Conservation (phyloP, 495 filamentous ascomycete genomes). For the Podospora pseudocomata region DNA sequence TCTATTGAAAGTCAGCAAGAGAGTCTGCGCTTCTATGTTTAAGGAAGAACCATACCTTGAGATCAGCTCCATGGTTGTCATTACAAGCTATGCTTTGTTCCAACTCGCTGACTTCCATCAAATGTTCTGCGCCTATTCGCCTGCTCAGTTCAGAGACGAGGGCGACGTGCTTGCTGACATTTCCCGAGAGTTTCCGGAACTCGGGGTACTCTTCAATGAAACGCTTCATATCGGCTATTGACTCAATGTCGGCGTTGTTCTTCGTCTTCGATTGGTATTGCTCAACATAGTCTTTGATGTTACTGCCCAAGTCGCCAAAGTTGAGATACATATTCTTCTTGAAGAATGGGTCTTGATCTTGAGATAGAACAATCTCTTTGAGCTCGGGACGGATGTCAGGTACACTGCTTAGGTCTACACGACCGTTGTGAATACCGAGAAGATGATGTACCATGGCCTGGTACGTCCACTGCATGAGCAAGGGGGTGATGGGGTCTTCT, state of each 20-base stretch:
- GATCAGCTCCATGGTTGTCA: conserved; percentile 83
- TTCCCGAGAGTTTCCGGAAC: conserved; percentile 92
- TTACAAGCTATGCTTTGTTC: conserved; percentile 97
- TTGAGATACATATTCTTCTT: conserved; percentile 99
- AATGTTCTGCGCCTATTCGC: conserved; percentile 73
- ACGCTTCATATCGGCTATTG: conserved; percentile 96
- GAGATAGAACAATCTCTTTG: conserved; percentile 91
- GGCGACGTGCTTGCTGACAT: conserved; percentile 97
- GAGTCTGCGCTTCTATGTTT: neutral
- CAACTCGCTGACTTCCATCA: conserved; percentile 91
- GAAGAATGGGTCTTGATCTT: conserved; percentile 98
- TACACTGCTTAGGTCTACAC: conserved; percentile 80
- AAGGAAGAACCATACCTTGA: conserved; percentile 61
- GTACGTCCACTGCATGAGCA: conserved; percentile 97
- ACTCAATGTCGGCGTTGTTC: conserved; percentile 89
- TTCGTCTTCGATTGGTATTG: conserved; percentile 95
- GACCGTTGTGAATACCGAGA: conserved; percentile 87
- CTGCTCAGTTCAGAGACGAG: conserved; percentile 89
- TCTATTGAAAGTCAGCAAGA: conserved; percentile 45
- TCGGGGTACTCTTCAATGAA: conserved; percentile 99
- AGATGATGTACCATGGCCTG: conserved; percentile 99
- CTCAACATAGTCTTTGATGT: conserved; percentile 97
- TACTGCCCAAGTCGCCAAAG: conserved; percentile 93
- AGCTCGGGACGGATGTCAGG: conserved; percentile 88
- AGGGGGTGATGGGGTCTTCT: conserved; percentile 93